These are phyloP conservation scores for Pseudocercospora eumusae DNA, from an alignment of 2,329 filamentous ascomycete species.

Conservation along the genomic window DNA sequence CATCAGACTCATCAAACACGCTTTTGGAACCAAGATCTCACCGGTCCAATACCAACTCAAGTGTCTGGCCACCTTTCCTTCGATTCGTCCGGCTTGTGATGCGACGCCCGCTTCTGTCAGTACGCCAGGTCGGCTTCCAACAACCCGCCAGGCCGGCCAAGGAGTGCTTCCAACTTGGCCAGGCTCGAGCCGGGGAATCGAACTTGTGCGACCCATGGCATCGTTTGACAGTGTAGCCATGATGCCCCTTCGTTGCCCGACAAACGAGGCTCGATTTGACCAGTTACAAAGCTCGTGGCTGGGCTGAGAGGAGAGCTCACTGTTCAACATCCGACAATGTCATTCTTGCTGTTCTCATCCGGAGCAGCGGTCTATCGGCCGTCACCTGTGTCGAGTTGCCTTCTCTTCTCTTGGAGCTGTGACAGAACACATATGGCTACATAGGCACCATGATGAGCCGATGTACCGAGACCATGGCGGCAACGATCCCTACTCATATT, in stretches of 20 bases:
- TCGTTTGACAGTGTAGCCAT: not conserved
- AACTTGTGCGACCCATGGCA: not conserved
- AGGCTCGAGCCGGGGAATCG: slow-evolving; percentile 3
- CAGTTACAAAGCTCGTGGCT: slow-evolving; percentile 2
- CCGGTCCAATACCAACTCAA: not conserved
- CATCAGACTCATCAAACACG: slow-evolving; percentile 2
- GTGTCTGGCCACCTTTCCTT: not conserved
- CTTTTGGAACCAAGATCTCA: not conserved
- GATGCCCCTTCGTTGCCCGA: not conserved
- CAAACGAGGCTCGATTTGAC: not conserved
- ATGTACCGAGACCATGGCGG: slow-evolving; percentile 14
- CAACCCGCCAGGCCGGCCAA: slow-evolving; percentile 7
- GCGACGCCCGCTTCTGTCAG: not conserved
- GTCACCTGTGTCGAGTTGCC: not conserved
- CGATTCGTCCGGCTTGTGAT: not conserved
- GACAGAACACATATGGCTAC: slow-evolving; percentile 24
- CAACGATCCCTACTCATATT: slow-evolving; percentile 15
- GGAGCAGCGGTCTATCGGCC: not conserved
- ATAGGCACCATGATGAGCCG: slow-evolving; percentile 14
- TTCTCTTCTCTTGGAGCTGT: slow-evolving; percentile 23
- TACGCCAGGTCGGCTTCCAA: not conserved
- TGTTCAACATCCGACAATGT: not conserved
- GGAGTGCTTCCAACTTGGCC: not conserved
- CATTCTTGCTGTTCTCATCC: not conserved
- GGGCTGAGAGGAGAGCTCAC: not conserved